Evolutionary conservation across 257 asterid genomes (phyloP), one percentile per base, ranked within the genome.

Genomic region (Solanum appendiculatum): DNA sequence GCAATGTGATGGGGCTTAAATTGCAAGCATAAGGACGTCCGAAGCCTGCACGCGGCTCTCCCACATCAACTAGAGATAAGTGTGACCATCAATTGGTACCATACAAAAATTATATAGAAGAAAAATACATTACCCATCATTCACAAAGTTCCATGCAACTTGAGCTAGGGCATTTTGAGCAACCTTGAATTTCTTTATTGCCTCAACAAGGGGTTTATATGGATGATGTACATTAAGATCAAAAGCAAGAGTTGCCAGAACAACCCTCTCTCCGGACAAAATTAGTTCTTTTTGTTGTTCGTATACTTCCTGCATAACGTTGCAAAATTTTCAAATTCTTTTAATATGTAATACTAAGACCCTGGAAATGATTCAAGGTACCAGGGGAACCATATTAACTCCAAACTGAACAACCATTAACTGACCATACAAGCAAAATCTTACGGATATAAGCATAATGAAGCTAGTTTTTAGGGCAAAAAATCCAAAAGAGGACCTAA

Each of bases 1-100:
- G 99, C 99, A 88, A 97, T 94, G 93, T 97, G 99, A 85, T 97
- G 99, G 86, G 99, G 99, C 97, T 95, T 96, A 94, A 97, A 97
- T 88, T 97, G 99, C 95, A 97, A 92, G 92, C 99, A 96, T 85
- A 97, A 92, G 77, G 99, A 97, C 42, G 99, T 97, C 91, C 99
- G 96, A 86, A 95, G 98, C 98, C 98, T 95, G 98, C 98, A 94
- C 83, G 82, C 86, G 89, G 88, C 93, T 92, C 91, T 91, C 94
- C 93, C 94, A 60, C 89, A 94, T 94, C 97, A 93, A 94, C 91
- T 87, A 89, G 91, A 58, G 91, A 93, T 87, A 86, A 86, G 92
- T 54, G 90, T 63, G 89, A 88, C 91, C 90, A 89, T 74, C 91
- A 91, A 90, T 87, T 91, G 89, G 87, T 87, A 88, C 60, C 51